Evolutionary conservation across 2,329 filamentous ascomycete genomes (phyloP), one percentile per base, ranked within the genome.

Genomic region (Ambrosiella cleistominuta): DNA sequence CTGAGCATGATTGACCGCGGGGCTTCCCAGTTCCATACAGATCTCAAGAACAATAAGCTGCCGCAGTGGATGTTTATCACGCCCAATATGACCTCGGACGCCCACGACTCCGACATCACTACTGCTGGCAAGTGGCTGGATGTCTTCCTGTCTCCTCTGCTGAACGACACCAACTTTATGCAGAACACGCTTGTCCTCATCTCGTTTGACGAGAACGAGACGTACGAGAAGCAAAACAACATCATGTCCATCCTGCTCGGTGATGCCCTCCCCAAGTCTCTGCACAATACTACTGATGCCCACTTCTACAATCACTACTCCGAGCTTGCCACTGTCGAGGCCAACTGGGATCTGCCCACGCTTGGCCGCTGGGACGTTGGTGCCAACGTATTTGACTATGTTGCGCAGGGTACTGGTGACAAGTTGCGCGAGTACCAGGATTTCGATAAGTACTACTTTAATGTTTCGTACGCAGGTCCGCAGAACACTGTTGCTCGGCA

Each of bases 171-270:
- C 54, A 77, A 83, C 63, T 91, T 93, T 69, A 85, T 83, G 79
- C 72, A 85, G 54, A 80, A 85, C 65, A 90, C 85, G 0, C 76
- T 93, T 1, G 76, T 93, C 8, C 72, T 91, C 4, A 69, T 93
- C 61, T 90, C 82, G 8, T 93, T 88, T 65, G 88, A 93, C 63
- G 88, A 93, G 71, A 86, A 82, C 67, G 79, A 83, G 64, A 81
- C 77, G 8, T 88, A 89, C 69, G 68, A 73, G 5, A 70, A 73
- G 35, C 76, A 78, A 64, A 93, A 93, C 75, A 75, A 75, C 45
- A 77, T 93, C 56, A 78, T 87, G 61, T 79, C 74, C 62, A 75
- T 93, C 63, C 76, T 93, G 0, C 71, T 93, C 2, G 88, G 87
- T 13, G 86, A 86, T 60, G 83, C 81, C n/a, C 70, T 94, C 1